Evolutionary conservation across 176 grass and related monocot genomes (phyloP).

Genomic region (Triticum urartu): DNA sequence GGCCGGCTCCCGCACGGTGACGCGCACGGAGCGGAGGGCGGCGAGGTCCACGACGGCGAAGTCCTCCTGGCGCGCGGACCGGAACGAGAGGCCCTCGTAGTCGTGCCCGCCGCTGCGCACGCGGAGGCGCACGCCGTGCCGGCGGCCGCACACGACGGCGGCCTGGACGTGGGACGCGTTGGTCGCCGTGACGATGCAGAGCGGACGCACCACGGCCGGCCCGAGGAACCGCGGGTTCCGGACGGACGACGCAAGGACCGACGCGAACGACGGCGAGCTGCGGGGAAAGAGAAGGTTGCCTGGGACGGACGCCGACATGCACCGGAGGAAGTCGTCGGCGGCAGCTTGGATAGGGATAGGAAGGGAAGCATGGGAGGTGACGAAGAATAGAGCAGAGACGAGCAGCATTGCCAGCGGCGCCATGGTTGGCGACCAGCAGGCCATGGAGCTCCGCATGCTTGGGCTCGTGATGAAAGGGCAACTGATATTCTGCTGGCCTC

Average conservation of each 20-base stretch:
- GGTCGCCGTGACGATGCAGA: conserved; percentile 46
- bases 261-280: conserved; percentile 3
- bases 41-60: conserved; percentile 1
- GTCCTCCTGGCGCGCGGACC: background rate
- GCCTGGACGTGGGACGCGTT: conserved; percentile 52
- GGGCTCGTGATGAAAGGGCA: background rate
- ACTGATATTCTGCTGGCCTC: background rate
- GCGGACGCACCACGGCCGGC: conserved; percentile 22
- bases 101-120: no score
- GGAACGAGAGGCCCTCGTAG: background rate
- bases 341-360: background rate
- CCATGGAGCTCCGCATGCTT: background rate
- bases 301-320: background rate
- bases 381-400: background rate
- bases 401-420: background rate
- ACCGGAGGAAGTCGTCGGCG: background rate
- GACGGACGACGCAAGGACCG: conserved; percentile 35
- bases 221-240: conserved; percentile 34
- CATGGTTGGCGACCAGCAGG: background rate
- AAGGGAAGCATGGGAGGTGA: background rate
- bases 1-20: background rate
- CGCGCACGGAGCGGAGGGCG: background rate
- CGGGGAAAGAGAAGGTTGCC: background rate
- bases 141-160: conserved; percentile 46
- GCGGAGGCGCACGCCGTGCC: conserved; percentile 17